A percentile compares a stretch with the other conserved stretches of the same genome.
These are phyloP conservation scores for Pisolithus tinctorius DNA, from an alignment of 768 basidiomycete genomes.

Conservation along the genomic window DNA sequence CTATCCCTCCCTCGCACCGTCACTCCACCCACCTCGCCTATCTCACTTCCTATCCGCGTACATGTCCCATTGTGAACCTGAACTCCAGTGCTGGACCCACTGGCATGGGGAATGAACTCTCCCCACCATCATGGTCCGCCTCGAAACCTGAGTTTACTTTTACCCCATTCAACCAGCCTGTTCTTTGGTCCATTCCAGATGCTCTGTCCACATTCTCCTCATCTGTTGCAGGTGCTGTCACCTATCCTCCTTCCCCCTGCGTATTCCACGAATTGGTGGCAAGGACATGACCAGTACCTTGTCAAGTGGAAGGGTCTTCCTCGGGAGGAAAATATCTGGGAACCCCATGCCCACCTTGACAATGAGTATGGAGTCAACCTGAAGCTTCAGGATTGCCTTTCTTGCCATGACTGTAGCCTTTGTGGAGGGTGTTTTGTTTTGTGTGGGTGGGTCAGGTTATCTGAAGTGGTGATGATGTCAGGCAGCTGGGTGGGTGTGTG, in stretches of 20 bases:
- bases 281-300: too few species aligned
- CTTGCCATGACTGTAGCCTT: too few species aligned
- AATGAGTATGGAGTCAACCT: constrained; percentile 3
- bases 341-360: too few species aligned
- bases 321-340: too few species aligned
- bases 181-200: constrained; percentile 75
- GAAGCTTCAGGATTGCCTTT: too few species aligned
- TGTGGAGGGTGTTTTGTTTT: too few species aligned
- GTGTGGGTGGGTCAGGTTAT: background rate
- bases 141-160: constrained; percentile 33
- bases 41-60: constrained; percentile 5
- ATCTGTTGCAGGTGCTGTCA: constrained; percentile 64
- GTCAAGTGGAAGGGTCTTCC: constrained; percentile 7
- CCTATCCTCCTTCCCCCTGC: constrained; percentile 61
- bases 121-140: constrained; percentile 17
- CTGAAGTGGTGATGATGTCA: too few species aligned
- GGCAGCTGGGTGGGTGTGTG: too few species aligned
- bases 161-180: constrained; percentile 75
- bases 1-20: constrained; percentile 17
- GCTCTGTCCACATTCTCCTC: constrained; percentile 65
- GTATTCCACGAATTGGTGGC: constrained; percentile 7
- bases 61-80: too few species aligned
- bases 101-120: constrained; percentile 24
- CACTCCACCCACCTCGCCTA: constrained; percentile 16
- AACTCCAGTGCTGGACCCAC: constrained; percentile 2